Base-by-base conservation (phyloP, 1,139 yeast genomes). In the Geotrichum fermentans region DNA sequence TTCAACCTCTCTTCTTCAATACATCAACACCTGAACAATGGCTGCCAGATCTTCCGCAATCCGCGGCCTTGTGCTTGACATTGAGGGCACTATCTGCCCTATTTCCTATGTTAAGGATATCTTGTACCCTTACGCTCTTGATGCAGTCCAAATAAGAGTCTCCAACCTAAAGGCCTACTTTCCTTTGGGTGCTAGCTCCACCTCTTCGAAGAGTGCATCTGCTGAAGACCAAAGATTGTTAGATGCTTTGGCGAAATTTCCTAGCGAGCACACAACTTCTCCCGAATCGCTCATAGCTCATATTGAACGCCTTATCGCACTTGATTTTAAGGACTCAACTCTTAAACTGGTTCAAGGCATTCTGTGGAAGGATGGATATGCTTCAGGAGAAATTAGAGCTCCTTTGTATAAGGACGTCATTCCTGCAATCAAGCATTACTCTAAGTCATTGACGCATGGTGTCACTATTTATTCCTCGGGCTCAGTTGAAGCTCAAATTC, bases 81-180 rank as follows among this genome's bases (percentile, higher is more conserved):
- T 88, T 24, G 97, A 90, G 63, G 97, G 97, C 17, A 89, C 97
- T 0, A 79, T 90, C 20, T 89, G 97, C 62, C 90, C 96, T 2
- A 88, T 89, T 30, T 75, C 89, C 0, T 89, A 88, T 61, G 97
- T 89, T 36, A 84, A 85, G 60, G 90, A 85, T 34, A 71, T 69
- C 2, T 69, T 89, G 56, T 80, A 78, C 54, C 68, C 78, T 41
- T 61, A 63, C 45, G 72, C 73, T 1, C 41, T 63, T 26, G 35
- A 54, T 14, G 58, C 61, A 34, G 56, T 61, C 30, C 58, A 54
- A 24, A 47, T 48, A 40, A 58, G 43, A 26, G 48, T 52, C 43
- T 57, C 52, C 11, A 13, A 44, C 10, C 43, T 48, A 2, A 20
- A 35, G n/a, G 16, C 39, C 6, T 37, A 36, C 30, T 48, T 51